Percentiles rank a stretch among this genome's conserved stretches.
These are phyloP conservation scores for Rhodotorula sphaerocarpa DNA, from an alignment of 768 basidiomycete genomes.

Conservation along the genomic window DNA sequence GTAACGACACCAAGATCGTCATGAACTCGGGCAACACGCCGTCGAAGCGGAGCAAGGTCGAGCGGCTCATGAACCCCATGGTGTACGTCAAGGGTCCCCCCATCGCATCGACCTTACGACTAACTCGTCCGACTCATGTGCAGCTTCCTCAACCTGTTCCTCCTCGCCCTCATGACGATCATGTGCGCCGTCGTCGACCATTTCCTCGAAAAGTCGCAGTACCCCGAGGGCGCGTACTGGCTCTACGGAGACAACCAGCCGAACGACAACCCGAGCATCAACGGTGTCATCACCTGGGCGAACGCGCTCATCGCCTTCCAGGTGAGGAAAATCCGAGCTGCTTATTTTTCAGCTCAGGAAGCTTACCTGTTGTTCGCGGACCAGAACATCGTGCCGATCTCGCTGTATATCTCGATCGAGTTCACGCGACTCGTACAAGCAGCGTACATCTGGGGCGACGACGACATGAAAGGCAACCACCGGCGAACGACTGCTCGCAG, in stretches of 20 bases:
- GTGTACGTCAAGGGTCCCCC: conserved; percentile 57
- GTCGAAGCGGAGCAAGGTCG: conserved; percentile 86
- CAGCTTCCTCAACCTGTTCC: conserved; percentile 71
- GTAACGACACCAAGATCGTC: conserved; percentile 85
- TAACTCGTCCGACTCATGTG: not conserved
- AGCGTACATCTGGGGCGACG: conserved; percentile 90
- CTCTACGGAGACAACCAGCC: conserved; percentile 56
- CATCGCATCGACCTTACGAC: not conserved
- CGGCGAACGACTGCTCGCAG: conserved; percentile 92
- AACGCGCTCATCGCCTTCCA: conserved; percentile 87
- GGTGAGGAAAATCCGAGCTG: conserved; percentile 44
- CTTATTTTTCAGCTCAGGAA: not conserved
- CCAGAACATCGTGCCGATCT: conserved; percentile 96
- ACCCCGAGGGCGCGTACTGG: conserved; percentile 69
- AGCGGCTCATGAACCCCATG: conserved; percentile 97
- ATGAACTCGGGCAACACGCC: conserved; percentile 92
- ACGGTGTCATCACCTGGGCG: conserved; percentile 75
- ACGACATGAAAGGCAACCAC: conserved; percentile 77
- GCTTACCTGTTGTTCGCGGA: not conserved
- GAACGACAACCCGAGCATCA: conserved; percentile 76
- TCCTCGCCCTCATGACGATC: conserved; percentile 73
- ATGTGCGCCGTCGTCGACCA: conserved; percentile 80
- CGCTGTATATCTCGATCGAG: conserved; percentile 95
- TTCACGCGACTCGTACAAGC: conserved; percentile 83
- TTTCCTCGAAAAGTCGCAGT: conserved; percentile 62